A percentile compares a stretch with the other conserved stretches of the same genome.
Evolutionary conservation across 192 early-diverging fungal genomes (phyloP).

Genomic region (Funneliformis mosseae): DNA sequence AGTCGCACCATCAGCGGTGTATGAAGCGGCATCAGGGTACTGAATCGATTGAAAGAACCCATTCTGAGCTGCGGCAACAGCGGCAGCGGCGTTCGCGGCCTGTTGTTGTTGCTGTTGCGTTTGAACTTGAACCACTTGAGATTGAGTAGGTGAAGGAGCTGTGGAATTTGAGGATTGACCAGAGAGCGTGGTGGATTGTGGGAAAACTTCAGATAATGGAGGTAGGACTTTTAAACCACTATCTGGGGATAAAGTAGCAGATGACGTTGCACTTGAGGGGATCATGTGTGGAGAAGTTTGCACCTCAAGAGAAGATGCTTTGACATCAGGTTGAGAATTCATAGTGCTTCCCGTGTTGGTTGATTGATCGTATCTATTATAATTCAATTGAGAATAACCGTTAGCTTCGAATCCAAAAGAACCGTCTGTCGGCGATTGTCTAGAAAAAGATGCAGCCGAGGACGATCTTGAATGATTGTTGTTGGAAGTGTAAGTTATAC

Average conservation of each 20-base stretch:
- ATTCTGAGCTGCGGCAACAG: neutral
- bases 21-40: constrained; percentile 12
- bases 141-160: constrained; percentile 15
- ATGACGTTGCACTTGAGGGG: constrained; percentile 2
- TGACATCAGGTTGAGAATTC: neutral
- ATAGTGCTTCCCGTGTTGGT: neutral
- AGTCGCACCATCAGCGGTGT: neutral
- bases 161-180: neutral
- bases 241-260: neutral
- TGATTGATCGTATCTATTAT: constrained; percentile 12
- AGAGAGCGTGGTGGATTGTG: neutral
- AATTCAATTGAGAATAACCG: neutral
- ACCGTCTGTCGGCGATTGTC: constrained; percentile 4
- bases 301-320: neutral
- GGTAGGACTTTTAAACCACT: constrained; percentile 17
- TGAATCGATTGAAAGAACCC: constrained; percentile 13
- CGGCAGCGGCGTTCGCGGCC: neutral
- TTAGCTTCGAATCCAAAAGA: constrained; percentile 15
- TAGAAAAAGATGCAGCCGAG: constrained; percentile 18
- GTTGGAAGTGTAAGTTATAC: neutral
- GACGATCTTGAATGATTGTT: constrained; percentile 7
- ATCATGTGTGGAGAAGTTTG: neutral
- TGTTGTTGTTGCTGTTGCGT: neutral
- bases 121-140: constrained; percentile 27
- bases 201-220: constrained; percentile 28